phyloP scores from a whole-genome alignment of 495 filamentous ascomycete genomes.

The Coniosporium apollinis region DNA sequence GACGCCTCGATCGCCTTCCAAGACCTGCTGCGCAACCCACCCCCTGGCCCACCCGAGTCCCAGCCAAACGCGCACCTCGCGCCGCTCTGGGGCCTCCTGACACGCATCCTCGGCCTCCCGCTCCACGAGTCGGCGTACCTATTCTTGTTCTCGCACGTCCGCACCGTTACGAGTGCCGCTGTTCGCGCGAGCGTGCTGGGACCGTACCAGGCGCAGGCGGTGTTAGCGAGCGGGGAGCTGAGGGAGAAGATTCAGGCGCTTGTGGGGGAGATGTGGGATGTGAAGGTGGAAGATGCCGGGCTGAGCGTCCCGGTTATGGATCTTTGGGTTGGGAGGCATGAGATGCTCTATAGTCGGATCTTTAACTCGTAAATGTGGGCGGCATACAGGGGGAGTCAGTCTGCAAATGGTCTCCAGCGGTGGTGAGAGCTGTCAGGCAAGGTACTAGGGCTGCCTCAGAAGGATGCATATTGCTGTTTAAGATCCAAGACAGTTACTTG shows the following conservation, averaged over 20 bases:
- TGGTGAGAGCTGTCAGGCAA: no score
- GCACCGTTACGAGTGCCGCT: slow-evolving; percentile 74
- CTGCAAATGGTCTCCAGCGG: no score
- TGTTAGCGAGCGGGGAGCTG: slow-evolving; percentile 52
- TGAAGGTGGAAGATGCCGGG: slow-evolving; percentile 56
- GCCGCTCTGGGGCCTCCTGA: slow-evolving; percentile 64
- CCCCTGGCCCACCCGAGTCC: neutral
- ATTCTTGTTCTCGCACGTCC: slow-evolving; percentile 75
- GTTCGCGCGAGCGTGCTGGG: slow-evolving; percentile 81
- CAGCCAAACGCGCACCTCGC: slow-evolving; percentile 45
- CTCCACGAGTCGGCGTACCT: slow-evolving; percentile 58
- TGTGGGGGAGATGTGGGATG: slow-evolving; percentile 41
- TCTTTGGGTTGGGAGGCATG: slow-evolving; percentile 88
- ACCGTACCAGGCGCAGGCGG: slow-evolving; percentile 77
- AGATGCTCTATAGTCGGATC: slow-evolving; percentile 87
- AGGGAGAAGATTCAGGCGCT: slow-evolving; percentile 43
- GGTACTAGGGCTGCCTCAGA: no score
- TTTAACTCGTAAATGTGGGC: slow-evolving; percentile 52
- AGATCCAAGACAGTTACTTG: no score
- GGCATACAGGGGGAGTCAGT: no score
- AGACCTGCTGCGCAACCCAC: neutral
- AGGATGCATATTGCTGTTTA: no score
- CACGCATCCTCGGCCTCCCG: slow-evolving; percentile 42
- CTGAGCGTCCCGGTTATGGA: slow-evolving; percentile 78
- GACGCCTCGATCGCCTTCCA: slow-evolving; percentile 10